Evolutionary conservation across 1,139 yeast species (phyloP), one percentile per base, ranked within the genome.

Genomic region (Geotrichum carabidarum): DNA sequence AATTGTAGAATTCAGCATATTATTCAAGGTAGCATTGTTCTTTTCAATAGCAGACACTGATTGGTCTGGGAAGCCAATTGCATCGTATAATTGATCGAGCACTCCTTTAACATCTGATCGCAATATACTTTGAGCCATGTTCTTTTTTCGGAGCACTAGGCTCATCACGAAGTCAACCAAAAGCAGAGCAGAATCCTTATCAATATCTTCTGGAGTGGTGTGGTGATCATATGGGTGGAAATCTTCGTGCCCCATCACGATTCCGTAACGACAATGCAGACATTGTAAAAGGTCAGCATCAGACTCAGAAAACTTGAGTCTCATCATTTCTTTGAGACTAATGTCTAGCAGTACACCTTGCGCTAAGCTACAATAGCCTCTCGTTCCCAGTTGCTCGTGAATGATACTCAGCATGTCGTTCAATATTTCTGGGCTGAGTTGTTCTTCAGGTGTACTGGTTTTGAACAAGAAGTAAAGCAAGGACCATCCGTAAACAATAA

Each of bases 181-280:
- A 35, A 76, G 77, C 8, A 78, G 59, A 0, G 95, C 88, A 43
- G 83, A 79, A 0, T 71, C 71, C 41, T 73, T 71, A 12, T 71
- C 72, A 63, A 84, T 70, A 5, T 68, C 66, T 1, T 62, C 65
- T 1, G 79, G 72, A 1, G 71, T 70, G 0, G 95, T 81, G 15
- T 74, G 76, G 65, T 91, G 98, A 58, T 86, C 84, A 42, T 73
- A 77, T 0, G 95, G 90, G 4, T 74, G 73, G 60, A 80, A 81
- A 6, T 75, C 75, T 18, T 83, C 89, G 22, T 81, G 75, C 1
- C 83, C 74, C 2, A 89, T 72, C 1, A 76, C 73, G 56, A 87
- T 77, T 44, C 88, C 95, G 63, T 84, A 89, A 11, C 88, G 77
- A 67, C 99, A 93, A 59, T 82, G 78, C 22, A 93, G 72, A 36